Base-by-base conservation (phyloP, 2,329 filamentous ascomycete species). In the Cladophialophora carrionii region DNA sequence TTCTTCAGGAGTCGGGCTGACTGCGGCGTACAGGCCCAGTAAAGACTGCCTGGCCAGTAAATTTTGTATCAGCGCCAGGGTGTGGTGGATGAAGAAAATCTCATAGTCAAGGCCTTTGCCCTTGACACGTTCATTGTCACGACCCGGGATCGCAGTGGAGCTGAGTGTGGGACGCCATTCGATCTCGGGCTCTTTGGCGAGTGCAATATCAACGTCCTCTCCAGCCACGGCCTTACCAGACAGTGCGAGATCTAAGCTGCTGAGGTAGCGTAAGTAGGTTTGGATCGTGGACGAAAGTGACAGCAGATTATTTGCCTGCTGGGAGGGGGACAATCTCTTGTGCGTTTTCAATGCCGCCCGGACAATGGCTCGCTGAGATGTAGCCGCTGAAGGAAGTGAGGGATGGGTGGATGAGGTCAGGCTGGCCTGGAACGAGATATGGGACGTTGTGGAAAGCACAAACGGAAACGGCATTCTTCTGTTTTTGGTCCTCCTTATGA, bases 111-210 rank as follows among this genome's bases (percentile, higher is more conserved):
- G 79, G 6, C 89, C 90, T 41, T 84, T 83, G 7, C 95, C 81
- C 70, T 87, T 89, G 6, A 90, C 80, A n/a, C 91, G 84, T 12
- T 86, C 79, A 14, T 83, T 80, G 72, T 91, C 87, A 26, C 86
- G 87, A 0, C 86, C 84, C 1, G 87, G 86, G 14, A 90, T 81
- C 57, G 63, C 22, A 46, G 62, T 26, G n/a, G 87, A 84, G 3
- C 88, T 86, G 20, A 98, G 80, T 0, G 90, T 94, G 4, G 91
- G 87, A 43, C 93, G 88, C 95, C 95, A 99, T 85, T 87, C 82
- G 10, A 85, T 81, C 62, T 90, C 85, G 46, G 96, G 84, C 58
- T 86, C 83, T 48, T 87, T 87, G 70, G 84, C 85, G 46, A 89
- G 79, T n/a, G 88, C 83, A 17, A 92, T 82, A 64, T 87, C 86